phyloP scores from a whole-genome alignment of 2,329 filamentous ascomycete species.

The Trichoderma cornu-damae region DNA sequence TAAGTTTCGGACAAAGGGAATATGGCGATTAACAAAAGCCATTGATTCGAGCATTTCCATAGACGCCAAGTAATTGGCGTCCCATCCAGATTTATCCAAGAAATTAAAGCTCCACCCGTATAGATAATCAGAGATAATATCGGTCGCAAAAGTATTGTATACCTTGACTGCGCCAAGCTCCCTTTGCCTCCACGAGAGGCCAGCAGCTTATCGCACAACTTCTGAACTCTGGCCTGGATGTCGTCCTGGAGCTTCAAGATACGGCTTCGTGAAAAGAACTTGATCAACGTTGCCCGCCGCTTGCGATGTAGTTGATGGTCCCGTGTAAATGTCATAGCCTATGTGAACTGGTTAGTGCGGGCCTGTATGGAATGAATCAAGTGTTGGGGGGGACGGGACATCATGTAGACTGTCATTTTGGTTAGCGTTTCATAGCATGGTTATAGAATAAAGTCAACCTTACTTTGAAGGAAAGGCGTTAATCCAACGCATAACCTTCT shows the following conservation, averaged over 20 bases:
- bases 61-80: constrained; percentile 17
- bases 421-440: not conserved
- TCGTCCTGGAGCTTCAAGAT: constrained; percentile 22
- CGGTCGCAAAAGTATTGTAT: constrained; percentile 24
- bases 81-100: constrained; percentile 15
- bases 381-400: not conserved
- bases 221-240: constrained; percentile 20
- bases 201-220: constrained; percentile 21
- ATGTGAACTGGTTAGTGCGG: not conserved
- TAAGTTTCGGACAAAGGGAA: constrained; percentile 13
- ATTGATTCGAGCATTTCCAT: constrained; percentile 20
- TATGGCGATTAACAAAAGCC: constrained; percentile 18
- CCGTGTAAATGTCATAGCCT: constrained; percentile 11
- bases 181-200: not conserved
- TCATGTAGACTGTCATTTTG: not conserved
- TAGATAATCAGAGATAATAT: constrained; percentile 29
- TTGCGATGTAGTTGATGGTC: constrained; percentile 25
- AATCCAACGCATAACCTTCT: constrained; percentile 20
- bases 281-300: constrained; percentile 22
- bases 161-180: constrained; percentile 17
- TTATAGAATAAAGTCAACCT: not conserved
- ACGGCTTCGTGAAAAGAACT: constrained; percentile 24
- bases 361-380: not conserved
- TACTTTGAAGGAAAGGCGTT: constrained; percentile 18
- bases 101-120: constrained; percentile 24